Evolutionary conservation across 1,284 basidiomycete genomes (phyloP), one percentile per base, ranked within the genome.

Genomic region (Paramarasmius palmivorus): DNA sequence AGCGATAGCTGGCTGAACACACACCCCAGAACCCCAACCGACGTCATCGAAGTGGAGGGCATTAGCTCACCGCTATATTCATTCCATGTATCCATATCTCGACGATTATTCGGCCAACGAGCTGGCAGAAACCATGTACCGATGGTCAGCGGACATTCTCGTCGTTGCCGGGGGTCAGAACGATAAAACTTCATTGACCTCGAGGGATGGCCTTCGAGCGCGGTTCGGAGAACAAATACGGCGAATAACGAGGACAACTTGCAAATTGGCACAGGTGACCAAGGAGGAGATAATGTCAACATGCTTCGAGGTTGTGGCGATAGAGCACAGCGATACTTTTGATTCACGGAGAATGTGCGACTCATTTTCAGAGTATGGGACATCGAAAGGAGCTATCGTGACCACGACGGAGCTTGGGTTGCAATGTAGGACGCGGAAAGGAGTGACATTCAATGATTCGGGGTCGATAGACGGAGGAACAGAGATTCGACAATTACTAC

Each of bases 41-140:
- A 88, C 83, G 1, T 86, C 86, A 2, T 82, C 86, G 0, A 81
- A 84, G 62, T 90, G 88, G 88, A 77, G 88, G 46, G 79, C 87
- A 1, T 70, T 90, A 32, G 80, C 87, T 1, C 86, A 88, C 60
- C 73, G 74, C 40, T 79, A 87, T 53, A 83, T 90, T 51, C 84
- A 85, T 53, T 73, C 73, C 15, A 73, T 88, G 53, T 85, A 88
- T 61, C 85, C 88, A 4, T 83, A 79, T 3, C 70, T 90, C 34
- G 76, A 76, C 10, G 82, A 87, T 17, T 83, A 84, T 59, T 79
- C 85, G 12, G 70, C 81, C 23, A 79, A 80, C 44, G 87, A 90
- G 59, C 78, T 90, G 42, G 77, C 80, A 14, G 84, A 86, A 35
- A 84, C 84, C 2, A 86, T 89, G 67, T 73, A 86, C 38, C 81